Evolutionary conservation across 148 eudicot species (phyloP).

Genomic region (Camellia lanceoleosa): DNA sequence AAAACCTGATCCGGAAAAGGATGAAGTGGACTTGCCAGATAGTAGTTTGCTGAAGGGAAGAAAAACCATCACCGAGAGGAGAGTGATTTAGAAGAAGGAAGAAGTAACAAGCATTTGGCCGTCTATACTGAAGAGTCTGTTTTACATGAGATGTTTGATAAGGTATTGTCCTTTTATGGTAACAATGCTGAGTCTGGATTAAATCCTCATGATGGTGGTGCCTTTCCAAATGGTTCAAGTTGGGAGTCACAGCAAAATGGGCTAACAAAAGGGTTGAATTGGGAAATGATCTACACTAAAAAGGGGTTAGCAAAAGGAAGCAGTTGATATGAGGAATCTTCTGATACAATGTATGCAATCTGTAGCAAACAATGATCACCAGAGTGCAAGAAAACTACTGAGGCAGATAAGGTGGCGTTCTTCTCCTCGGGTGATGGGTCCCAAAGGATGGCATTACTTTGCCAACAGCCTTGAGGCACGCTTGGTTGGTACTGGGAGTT

Average conservation of each 20-base stretch:
- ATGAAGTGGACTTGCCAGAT: not conserved
- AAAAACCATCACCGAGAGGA: constrained; percentile 20
- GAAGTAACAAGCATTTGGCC: constrained; percentile 34
- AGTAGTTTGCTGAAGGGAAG: constrained; percentile 23
- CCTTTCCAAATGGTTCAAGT: not conserved
- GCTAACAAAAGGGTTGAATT: constrained; percentile 15
- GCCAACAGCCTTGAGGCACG: constrained; percentile 60
- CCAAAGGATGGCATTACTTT: constrained; percentile 57
- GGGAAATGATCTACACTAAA: not conserved
- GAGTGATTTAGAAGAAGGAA: constrained; percentile 14
- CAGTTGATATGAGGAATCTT: constrained; percentile 42
- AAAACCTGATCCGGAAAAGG: not conserved
- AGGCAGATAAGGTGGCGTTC: constrained; percentile 41
- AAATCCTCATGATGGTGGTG: constrained; percentile 16
- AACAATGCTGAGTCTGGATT: constrained; percentile 28
- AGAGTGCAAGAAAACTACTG: constrained; percentile 34
- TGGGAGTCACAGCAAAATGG: not conserved
- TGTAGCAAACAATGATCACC: constrained; percentile 35
- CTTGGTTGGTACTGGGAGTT: constrained; percentile 33
- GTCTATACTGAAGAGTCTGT: constrained; percentile 31
- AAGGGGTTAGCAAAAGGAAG: constrained; percentile 26
- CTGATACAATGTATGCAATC: constrained; percentile 46
- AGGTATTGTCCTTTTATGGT: constrained; percentile 38
- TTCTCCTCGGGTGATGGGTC: constrained; percentile 38
- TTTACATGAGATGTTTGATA: constrained; percentile 44